Base-by-base conservation (phyloP, 2,329 filamentous ascomycete genomes). In the Colletotrichum endophyticum region DNA sequence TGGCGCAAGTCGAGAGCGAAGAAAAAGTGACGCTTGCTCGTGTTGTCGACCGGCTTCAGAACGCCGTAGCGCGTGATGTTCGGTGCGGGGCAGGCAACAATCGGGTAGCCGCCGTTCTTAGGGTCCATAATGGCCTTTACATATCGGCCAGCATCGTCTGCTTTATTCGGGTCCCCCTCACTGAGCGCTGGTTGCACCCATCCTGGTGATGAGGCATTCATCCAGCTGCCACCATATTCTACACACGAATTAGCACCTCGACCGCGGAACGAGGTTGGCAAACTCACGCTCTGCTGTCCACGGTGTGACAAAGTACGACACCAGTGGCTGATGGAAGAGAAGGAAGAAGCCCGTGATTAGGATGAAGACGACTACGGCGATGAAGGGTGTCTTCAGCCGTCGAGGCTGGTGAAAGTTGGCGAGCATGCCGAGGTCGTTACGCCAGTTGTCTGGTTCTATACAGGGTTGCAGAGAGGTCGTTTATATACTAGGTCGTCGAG, bases 261-360 rank as follows among this genome's bases (percentile, higher is more conserved):
- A n/a, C 22, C 8, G 11, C 36, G 15, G 22, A n/a, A 28, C 36
- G 11, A n/a, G 15, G 8, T 8, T 15, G 3, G 63, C 15, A 12
- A 3, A 53, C 73, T 62, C 49, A 73, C 73, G 73, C 59, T 73
- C 70, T 59, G 73, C n/a, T 9, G 73, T 73, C 73, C 73, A 76
- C 9, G 73, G 73, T 4, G 49, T 34, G 11, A 76, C 73, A 6
- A 76, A 76, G 15, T 76, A 76, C 34, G 73, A 71, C 30, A 76
- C 73, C 7, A 76, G 27, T 13, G 73, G 73, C 28, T 69, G 91
- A 84, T 95, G 94, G 80, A 95, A 92, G 78, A 94, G 92, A 79
- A 95, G 92, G 66, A 95, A 90, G 36, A 92, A 92, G 78, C 93
- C 92, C 30, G 89, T 90, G 64, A 94, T 81, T 5, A 95, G 85